Base-by-base conservation (phyloP, 2,329 filamentous ascomycete genomes). In the Shiraia sp. region DNA sequence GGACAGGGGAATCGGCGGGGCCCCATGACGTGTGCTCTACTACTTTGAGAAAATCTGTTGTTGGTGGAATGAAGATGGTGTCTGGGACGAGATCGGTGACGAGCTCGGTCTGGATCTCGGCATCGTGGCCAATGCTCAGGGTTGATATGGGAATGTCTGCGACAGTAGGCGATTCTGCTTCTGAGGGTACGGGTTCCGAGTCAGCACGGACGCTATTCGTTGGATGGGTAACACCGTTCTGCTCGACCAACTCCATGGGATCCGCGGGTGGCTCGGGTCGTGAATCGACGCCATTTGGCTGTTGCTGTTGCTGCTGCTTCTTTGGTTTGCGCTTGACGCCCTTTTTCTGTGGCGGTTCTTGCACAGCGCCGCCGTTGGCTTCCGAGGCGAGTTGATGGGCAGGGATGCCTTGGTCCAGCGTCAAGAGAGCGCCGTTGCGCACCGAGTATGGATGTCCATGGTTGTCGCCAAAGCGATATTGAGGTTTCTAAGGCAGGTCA, bases 241-340 rank as follows among this genome's bases (percentile, higher is more conserved):
- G 60, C 39, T 73, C 75, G 6, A 76, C 54, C 13, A 22, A 8
- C 4, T 76, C 74, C 72, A 76, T 76, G 39, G 65, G 68, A 47
- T 77, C 72, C 73, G 51, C 76, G 75, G 41, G 69, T 45, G 59
- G 52, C 25, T 66, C 55, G 34, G 51, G 57, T 14, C 58, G 57
- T 36, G 59, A 46, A 4, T 65, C 65, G 37, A 66, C 47, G 47
- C 65, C 65, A 36, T 68, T 68, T 1, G 57, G 37, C 39, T 22
- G 19, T 22, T 22, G 19, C 19, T 22, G 19, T 8, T 22, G 19
- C 19, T 22, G 19, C 19, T 50, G 37, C 45, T 64, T 67, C n/a
- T 49, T 40, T 53, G 65, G 62, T 53, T 69, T 69, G 39, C 61
- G 51, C 59, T 63, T 67, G 40, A 61, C 52, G 36, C 55, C 53